phyloP scores from a whole-genome alignment of 306 rosid species.

The Corylus heterophylla region DNA sequence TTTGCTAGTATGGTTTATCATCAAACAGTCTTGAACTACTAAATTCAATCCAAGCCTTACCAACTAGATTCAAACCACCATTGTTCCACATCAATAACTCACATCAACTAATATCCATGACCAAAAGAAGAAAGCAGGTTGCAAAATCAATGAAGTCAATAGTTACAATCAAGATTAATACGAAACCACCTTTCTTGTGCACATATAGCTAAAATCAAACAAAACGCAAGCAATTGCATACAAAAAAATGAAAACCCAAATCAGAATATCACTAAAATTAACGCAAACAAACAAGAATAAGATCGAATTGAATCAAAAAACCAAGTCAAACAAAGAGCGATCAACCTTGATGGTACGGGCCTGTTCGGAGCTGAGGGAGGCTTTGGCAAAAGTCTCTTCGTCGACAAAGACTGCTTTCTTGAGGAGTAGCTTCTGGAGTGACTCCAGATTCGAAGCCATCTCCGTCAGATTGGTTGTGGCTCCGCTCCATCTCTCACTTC shows the following conservation, averaged over 20 bases:
- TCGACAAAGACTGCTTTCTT: slow-evolving; percentile 90
- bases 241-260: neutral
- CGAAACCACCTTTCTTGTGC: neutral
- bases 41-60: neutral
- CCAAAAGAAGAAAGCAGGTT: neutral
- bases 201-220: neutral
- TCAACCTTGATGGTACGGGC: slow-evolving; percentile 81
- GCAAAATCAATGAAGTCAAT: neutral
- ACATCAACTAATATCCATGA: neutral
- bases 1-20: neutral
- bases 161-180: neutral
- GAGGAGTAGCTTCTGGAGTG: slow-evolving; percentile 79
- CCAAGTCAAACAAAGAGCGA: neutral
- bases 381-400: slow-evolving; percentile 76
- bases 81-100: neutral
- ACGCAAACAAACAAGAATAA: neutral
- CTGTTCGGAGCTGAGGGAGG: slow-evolving; percentile 87
- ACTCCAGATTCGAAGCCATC: slow-evolving; percentile 75
- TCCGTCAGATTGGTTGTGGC: slow-evolving; percentile 84
- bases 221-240: neutral
- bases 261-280: neutral
- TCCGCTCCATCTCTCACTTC: slow-evolving; percentile 84
- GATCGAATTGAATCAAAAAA: neutral
- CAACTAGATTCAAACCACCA: neutral
- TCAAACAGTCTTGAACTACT: neutral